Base-by-base conservation (phyloP, 108 stramenopile genomes). In the Skeletonema menzelii region DNA sequence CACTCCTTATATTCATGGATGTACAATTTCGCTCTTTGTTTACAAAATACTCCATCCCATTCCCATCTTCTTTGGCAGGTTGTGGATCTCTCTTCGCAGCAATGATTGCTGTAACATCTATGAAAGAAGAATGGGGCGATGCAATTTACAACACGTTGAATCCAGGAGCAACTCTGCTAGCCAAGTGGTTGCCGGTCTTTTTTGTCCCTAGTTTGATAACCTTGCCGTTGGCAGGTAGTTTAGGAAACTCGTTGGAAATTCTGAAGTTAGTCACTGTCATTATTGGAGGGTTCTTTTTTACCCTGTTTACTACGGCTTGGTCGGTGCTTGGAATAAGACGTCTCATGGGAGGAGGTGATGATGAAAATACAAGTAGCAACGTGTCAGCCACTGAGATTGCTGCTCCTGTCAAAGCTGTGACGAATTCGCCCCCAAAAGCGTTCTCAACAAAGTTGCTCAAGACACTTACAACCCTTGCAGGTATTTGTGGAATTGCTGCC, bases 221-320 rank as follows among this genome's bases (percentile, higher is more conserved):
- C 0, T 37, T 82, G 71, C 80, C 80, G 8, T 81, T 82, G 76
- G 80, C 80, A 27, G 66, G 65, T 61, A 67, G 76, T 20, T 32
- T 82, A 27, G 80, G 76, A 5, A 73, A 59, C 10, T 56, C 34
- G 24, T 38, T 37, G 19, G 12, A 92, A 88, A 60, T 90, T 35
- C 65, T 73, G n/a, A 90, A 89, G 73, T 72, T 88, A 12, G 59
- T 89, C 10, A 38, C 72, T 7, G 84, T 91, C 0, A 84, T 86
- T 27, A 73, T 80, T 19, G 71, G 87, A 28, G 92, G 92, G 20
- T 91, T 89, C 47, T 53, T 86, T 26, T 93, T 86, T 66, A 84
- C 90, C 22, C 47, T 90, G 8, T 66, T 73, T 22, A 85, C 85
- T 12, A 82, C 76, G 8, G 84, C 83, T 10, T 87, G 65, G 62